Evolutionary conservation across 1,284 basidiomycete genomes (phyloP), one percentile per base, ranked within the genome.

Genomic region (Puccinia triticina): DNA sequence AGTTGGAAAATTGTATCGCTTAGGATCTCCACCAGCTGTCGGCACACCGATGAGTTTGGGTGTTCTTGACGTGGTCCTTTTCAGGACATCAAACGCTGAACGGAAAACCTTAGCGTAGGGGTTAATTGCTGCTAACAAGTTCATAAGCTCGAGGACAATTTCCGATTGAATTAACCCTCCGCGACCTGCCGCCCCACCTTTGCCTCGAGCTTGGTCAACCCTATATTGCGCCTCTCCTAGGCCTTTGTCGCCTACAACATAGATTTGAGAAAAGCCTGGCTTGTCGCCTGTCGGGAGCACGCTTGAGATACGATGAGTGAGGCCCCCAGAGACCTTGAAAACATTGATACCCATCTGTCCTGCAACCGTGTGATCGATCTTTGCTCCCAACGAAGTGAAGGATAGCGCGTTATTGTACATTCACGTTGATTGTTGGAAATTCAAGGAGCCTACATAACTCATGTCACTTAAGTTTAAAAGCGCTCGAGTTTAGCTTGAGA

Each of bases 341-440:
- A 32, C 21, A 50, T 55, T 34, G 18, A 43, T 10, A 4, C 73
- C 73, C n/a, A 29, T 40, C 11, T 14, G 10, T 26, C 73, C 73
- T 32, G 26, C 7, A 7, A 57, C 53, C 48, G 53, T 4, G 32
- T 32, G 48, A 26, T 75, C 73, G 4, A 75, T 8, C 26, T 57
- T 37, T 37, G 53, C 53, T 0, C 73, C 73, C n/a, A 57, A 18
- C 1, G 73, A 75, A 1, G 73, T 57, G 53, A 75, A 75, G 32
- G 73, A 55, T 7, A 75, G 18, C 16, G 46, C 48, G 53, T 75
- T 75, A 29, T 75, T 75, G 34, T 75, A 75, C 61, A 64, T 32
- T 26, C 26, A 21, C 4, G n/a, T 64, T 3, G 14, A 3, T 11
- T 29, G 5, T 37, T 64, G 61, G n/a, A 64, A 64, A 26, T 64